Evolutionary conservation across 805 yeast genomes (phyloP).

Genomic region (Saccharomycopsis babjevae): DNA sequence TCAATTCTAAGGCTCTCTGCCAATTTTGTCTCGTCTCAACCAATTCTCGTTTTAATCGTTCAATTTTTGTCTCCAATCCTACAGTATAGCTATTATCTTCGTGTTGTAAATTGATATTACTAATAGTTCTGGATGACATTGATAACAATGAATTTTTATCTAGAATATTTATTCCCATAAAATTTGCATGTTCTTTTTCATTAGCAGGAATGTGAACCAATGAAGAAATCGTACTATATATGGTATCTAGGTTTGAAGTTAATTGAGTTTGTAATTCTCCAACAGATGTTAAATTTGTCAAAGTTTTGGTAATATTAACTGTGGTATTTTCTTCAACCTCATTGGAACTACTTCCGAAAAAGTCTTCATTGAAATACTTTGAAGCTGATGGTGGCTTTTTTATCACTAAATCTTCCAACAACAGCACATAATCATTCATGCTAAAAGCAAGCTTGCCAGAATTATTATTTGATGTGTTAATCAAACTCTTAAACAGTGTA

Average conservation of each 20-base stretch:
- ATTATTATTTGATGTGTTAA: not conserved
- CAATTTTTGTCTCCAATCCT: conserved; percentile 15
- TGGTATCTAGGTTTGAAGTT: not conserved
- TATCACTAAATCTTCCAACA: not conserved
- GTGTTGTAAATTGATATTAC: not conserved
- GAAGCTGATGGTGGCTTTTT: conserved; percentile 1
- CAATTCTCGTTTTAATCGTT: conserved; percentile 19
- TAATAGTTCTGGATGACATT: not conserved
- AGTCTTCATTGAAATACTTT: conserved; percentile 2
- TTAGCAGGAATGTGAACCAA: not conserved
- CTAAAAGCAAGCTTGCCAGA: no score
- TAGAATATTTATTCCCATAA: not conserved
- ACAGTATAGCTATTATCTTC: conserved; percentile 4
- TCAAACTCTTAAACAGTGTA: not conserved
- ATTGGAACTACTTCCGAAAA: not conserved
- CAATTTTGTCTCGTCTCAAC: conserved; percentile 20
- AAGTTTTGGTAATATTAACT: not conserved
- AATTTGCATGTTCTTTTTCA: not conserved
- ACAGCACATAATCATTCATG: not conserved
- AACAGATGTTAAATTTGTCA: not conserved
- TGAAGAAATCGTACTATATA: not conserved
- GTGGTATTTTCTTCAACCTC: not conserved
- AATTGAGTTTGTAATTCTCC: conserved; percentile 3
- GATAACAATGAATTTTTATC: not conserved
- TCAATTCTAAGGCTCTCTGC: conserved; percentile 22